Base-by-base conservation (phyloP, 2,329 filamentous ascomycete genomes). In the Pseudocercospora fijiensis region DNA sequence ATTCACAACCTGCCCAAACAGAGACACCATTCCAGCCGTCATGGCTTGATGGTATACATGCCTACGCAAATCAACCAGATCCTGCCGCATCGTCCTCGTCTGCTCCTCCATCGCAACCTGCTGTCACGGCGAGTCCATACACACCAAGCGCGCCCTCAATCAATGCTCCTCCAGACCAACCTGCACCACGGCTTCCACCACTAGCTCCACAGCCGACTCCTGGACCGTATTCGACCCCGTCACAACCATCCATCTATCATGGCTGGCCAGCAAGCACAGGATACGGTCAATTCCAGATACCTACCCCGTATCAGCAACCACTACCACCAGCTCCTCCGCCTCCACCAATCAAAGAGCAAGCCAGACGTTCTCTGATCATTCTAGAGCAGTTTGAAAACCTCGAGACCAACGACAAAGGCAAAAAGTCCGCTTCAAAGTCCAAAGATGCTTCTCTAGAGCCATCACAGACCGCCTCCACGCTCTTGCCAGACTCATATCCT, bases 381-480 rank as follows among this genome's bases (percentile, higher is more conserved):
- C 71, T 76, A 45, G 68, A 71, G 53, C 67, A 75, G 16, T 75
- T 77, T 63, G 70, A 70, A 28, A 69, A 73, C 41, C 75, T 78
- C 26, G 69, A 72, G 47, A 66, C 55, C 62, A 30, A 65, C 16
- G 68, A 68, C 20, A 68, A 69, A 11, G 64, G 63, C 61, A 69
- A 67, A 49, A 62, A 67, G 61, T 43, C 67, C 51, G 52, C 64
- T 16, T 47, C 67, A 4, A 68, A 70, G 28, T 45, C 65, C 18
- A 66, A 69, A 37, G 65, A 68, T 52, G 58, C 58, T 27, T 53
- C 69, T 82, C 65, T 82, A 81, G 71, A 84, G 28, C 83, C 83
- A 9, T 82, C 83, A 18, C 82, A 85, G 28, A 84, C 84, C 59
- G 79, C 88, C 9, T 78, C 88, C 5, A 84, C 86, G 58, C 80